These are phyloP conservation scores for Elsinoe fawcettii DNA, from an alignment of 2,329 filamentous ascomycete genomes.

Conservation along the genomic window DNA sequence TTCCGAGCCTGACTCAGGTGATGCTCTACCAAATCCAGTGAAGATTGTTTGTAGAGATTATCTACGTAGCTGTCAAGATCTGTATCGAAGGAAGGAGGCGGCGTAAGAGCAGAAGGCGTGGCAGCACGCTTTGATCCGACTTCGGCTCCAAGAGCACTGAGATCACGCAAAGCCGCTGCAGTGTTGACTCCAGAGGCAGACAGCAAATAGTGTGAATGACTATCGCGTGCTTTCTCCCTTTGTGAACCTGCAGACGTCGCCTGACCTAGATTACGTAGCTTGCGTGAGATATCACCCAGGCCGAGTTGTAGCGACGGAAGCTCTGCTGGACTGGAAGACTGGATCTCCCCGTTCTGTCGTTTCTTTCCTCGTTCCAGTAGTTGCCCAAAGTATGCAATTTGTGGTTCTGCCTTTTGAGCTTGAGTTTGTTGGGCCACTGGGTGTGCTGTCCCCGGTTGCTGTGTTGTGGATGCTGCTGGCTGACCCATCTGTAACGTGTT, in stretches of 20 bases:
- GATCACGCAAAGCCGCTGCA: slow-evolving; percentile 73
- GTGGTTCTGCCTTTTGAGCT: slow-evolving; percentile 26
- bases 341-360: slow-evolving; percentile 55
- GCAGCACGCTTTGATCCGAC: slow-evolving; percentile 32
- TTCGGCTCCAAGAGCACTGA: slow-evolving; percentile 36
- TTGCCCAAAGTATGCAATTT: slow-evolving; percentile 58
- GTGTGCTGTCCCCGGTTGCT: slow-evolving; percentile 17
- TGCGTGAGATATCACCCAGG: slow-evolving; percentile 72
- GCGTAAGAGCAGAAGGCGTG: slow-evolving; percentile 28
- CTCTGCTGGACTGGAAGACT: slow-evolving; percentile 47
- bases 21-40: slow-evolving; percentile 82
- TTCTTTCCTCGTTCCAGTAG: slow-evolving; percentile 57
- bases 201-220: slow-evolving; percentile 67
- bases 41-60: slow-evolving; percentile 82
- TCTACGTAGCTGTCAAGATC: slow-evolving; percentile 66
- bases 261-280: slow-evolving; percentile 69
- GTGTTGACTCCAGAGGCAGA: slow-evolving; percentile 90
- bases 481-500: slow-evolving; percentile 14
- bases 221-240: slow-evolving; percentile 37
- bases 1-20: slow-evolving; percentile 80
- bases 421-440: slow-evolving; percentile 24
- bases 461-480: slow-evolving; percentile 18
- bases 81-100: slow-evolving; percentile 40
- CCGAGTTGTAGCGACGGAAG: slow-evolving; percentile 86
- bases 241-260: slow-evolving; percentile 51